Percentiles rank a stretch among this genome's conserved stretches.
phyloP scores from a whole-genome alignment of 192 early-diverging fungal species.

The Linnemannia hyalina region DNA sequence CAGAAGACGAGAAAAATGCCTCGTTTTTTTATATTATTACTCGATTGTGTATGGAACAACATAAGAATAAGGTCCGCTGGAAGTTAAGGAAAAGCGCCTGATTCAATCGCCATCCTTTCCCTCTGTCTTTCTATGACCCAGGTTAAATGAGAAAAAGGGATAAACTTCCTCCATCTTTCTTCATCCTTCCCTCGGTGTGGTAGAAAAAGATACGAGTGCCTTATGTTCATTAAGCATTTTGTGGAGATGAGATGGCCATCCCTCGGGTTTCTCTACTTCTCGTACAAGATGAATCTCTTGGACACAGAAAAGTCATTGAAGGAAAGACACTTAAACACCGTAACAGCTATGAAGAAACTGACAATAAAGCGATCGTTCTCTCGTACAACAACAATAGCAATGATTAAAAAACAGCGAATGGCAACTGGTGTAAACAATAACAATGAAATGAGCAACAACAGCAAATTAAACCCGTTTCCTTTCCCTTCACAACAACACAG shows the following conservation, averaged over 20 bases:
- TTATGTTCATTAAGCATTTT: constrained; percentile 6
- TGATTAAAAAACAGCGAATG: neutral
- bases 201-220: neutral
- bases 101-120: neutral
- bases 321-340: too few species aligned
- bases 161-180: neutral
- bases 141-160: neutral
- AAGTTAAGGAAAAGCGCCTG: neutral
- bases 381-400: neutral
- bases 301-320: too few species aligned
- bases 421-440: neutral
- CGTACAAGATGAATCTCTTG: too few species aligned
- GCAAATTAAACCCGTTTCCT: neutral
- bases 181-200: neutral
- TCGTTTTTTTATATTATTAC: neutral
- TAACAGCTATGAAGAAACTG: too few species aligned
- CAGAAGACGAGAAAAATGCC: neutral
- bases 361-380: neutral
- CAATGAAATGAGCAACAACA: neutral
- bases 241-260: neutral
- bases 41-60: too few species aligned
- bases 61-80: neutral
- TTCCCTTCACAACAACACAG: too few species aligned
- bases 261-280: neutral
- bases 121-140: neutral